Conservation (phyloP, 192 early-diverging fungal genomes). For the Backusella westeae region DNA sequence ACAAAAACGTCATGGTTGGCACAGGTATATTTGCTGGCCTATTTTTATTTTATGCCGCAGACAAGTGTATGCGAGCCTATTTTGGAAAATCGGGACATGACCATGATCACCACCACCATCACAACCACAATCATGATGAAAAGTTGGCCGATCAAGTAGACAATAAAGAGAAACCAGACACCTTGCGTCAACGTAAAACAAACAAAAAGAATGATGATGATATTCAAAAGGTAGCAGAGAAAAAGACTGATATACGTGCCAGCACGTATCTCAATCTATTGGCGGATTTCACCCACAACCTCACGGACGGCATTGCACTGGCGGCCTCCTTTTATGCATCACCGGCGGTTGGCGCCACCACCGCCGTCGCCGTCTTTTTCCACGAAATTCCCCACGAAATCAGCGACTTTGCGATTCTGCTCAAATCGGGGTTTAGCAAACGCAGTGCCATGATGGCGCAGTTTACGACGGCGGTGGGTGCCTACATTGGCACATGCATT, state of each 20-base stretch:
- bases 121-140: slow-evolving; percentile 55
- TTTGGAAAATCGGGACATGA: slow-evolving; percentile 52
- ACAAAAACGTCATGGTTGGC: slow-evolving; percentile 63
- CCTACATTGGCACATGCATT: slow-evolving; percentile 74
- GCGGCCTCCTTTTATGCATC: slow-evolving; percentile 80
- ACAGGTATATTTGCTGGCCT: slow-evolving; percentile 73
- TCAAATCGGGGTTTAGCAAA: slow-evolving; percentile 75
- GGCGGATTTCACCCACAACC: slow-evolving; percentile 80
- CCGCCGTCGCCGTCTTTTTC: slow-evolving; percentile 81
- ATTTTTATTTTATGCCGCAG: slow-evolving; percentile 74
- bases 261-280: slow-evolving; percentile 78
- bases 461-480: slow-evolving; percentile 78
- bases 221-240: slow-evolving; percentile 24
- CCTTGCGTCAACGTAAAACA: slow-evolving; percentile 18
- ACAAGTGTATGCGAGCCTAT: slow-evolving; percentile 75
- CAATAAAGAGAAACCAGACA: neutral
- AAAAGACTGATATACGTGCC: slow-evolving; percentile 9
- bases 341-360: slow-evolving; percentile 76
- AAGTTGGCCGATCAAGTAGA: slow-evolving; percentile 15
- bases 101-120: slow-evolving; percentile 59
- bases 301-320: slow-evolving; percentile 84
- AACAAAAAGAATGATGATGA: slow-evolving; percentile 20
- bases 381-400: slow-evolving; percentile 90
- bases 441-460: slow-evolving; percentile 70
- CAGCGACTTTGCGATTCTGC: slow-evolving; percentile 83